Conservation (phyloP, 352 stramenopile species). For the Globisporangium megalacanthum region DNA sequence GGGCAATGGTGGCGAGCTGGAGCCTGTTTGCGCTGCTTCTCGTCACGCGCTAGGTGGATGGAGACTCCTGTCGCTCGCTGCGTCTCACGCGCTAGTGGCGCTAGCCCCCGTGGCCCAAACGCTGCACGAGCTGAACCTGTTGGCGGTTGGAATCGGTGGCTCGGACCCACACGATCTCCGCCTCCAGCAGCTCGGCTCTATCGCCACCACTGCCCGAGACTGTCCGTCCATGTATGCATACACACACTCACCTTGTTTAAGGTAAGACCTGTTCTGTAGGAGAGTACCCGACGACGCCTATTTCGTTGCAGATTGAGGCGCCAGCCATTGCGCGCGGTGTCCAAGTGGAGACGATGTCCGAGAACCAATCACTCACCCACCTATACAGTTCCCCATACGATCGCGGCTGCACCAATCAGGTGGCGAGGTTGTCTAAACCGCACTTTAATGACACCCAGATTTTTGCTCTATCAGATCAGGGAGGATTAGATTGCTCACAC, state of each 20-base stretch:
- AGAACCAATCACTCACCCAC: constrained; percentile 77
- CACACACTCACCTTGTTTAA: constrained; percentile 82
- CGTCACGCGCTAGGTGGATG: too few species aligned
- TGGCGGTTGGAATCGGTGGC: not conserved
- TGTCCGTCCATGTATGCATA: not conserved
- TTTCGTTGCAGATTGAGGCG: constrained; percentile 25
- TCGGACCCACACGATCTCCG: too few species aligned
- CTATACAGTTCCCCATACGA: constrained; percentile 50
- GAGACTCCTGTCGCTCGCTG: too few species aligned
- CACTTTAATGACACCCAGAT: not conserved
- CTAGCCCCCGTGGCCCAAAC: too few species aligned
- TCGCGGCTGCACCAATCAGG: constrained; percentile 31
- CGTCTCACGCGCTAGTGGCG: too few species aligned
- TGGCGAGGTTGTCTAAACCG: not conserved
- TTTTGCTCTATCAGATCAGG: constrained; percentile 3
- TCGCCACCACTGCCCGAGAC: not conserved
- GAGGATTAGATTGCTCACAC: constrained; percentile 13
- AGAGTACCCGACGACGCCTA: constrained; percentile 74
- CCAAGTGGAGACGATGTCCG: constrained; percentile 16
- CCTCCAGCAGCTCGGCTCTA: too few species aligned
- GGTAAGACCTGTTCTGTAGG: constrained; percentile 48
- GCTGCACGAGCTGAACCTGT: not conserved
- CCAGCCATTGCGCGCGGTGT: not conserved
- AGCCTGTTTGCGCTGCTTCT: not conserved
- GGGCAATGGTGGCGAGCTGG: not conserved